Base-by-base conservation (phyloP, 805 yeast species). In the Wickerhamomyces bovis region DNA sequence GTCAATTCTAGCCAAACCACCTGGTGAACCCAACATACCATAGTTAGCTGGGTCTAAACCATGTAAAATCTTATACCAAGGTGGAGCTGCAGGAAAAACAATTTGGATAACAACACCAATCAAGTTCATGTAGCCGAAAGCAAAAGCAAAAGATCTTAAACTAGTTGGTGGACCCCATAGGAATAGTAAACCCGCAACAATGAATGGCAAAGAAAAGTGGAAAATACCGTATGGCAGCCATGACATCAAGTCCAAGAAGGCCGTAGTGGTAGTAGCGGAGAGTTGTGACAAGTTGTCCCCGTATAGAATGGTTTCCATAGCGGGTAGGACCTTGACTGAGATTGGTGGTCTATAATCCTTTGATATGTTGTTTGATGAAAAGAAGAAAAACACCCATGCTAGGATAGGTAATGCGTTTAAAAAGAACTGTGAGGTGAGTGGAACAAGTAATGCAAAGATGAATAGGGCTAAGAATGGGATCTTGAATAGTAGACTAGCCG, bases 201-300 rank as follows among this genome's bases (percentile, higher is more conserved):
- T 78, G 61, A 90, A 89, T 4, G 99, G 98, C 13, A 88, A 77
- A n/a, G 86, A 80, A 59, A 87, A 92, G 68, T 92, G 99, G 48
- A 87, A 72, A 13, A 94, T 62, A 2, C 99, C 99, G 62, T 92
- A 92, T 2, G 99, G 98, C 36, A 92, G 66, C 97, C 97, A 90
- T 4, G 97, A 97, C 43, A 88, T 56, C n/a, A 90, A 71, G 62
- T 90, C 98, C 46, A 87, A 69, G 7, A 80, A 56, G 2, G 84
- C 64, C 50, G 73, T 77, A 16, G 85, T 81, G 15, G 81, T 72
- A 6, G 90, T 78, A 1, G 97, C 94, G 57, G 89, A 73, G 21
- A 90, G 81, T 56, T 85, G 86, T 44, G 90, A 81, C 57, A 92
- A 72, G 66, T 92, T 86, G 58, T 90, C 96, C 44, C 97, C 97